phyloP scores from a whole-genome alignment of 75 land plant genomes.

The Pinus albicaulis region DNA sequence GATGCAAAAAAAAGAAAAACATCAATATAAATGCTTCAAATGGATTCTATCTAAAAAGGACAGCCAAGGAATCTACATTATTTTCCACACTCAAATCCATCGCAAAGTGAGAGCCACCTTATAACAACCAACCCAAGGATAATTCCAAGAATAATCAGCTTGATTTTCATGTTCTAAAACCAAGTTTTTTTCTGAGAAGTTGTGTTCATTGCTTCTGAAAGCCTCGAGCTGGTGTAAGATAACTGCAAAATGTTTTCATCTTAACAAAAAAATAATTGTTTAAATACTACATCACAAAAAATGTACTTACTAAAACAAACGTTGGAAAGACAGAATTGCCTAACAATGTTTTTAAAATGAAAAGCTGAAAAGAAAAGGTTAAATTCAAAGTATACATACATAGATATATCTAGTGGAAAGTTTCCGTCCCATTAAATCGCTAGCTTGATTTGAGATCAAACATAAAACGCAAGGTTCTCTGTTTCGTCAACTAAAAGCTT shows the following conservation, averaged over 20 bases:
- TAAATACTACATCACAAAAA: background rate
- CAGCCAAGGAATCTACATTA: too few species aligned
- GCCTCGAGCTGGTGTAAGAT: conserved; percentile 39
- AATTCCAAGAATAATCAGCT: conserved; percentile 45
- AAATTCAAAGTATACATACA: background rate
- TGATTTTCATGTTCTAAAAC: conserved; percentile 66
- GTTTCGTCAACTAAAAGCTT: conserved; percentile 53
- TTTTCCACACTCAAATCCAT: conserved; percentile 28
- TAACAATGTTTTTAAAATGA: background rate
- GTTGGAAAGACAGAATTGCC: background rate
- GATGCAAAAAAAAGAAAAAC: too few species aligned
- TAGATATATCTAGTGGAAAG: too few species aligned
- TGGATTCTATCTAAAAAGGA: too few species aligned
- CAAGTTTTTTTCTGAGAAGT: conserved; percentile 52
- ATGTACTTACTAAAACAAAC: background rate
- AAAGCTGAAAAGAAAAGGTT: background rate
- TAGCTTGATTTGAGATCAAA: background rate
- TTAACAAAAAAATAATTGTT: background rate
- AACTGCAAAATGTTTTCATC: too few species aligned
- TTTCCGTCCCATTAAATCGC: too few species aligned
- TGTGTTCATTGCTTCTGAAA: conserved; percentile 45
- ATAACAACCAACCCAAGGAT: conserved; percentile 35
- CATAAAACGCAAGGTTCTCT: conserved; percentile 48
- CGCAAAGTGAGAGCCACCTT: conserved; percentile 41
- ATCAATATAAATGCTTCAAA: too few species aligned